Base-by-base conservation (phyloP, 345 rosid genomes). In the Euphorbia pulcherrima region DNA sequence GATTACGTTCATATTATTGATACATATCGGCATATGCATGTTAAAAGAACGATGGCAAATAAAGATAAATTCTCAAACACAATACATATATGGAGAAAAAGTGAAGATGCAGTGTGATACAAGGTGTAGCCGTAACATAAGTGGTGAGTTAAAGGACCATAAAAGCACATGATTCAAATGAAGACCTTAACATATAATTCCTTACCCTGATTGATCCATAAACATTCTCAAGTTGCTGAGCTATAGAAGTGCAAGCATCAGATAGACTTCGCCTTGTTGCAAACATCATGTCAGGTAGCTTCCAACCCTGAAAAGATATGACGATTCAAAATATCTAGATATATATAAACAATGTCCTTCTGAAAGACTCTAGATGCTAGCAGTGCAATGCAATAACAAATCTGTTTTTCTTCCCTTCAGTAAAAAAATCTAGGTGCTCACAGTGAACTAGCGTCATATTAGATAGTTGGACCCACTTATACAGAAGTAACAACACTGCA, bases 281-380 rank as follows among this genome's bases (percentile, higher is more conserved):
- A 83, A 94, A 94, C 96, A 84, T 91, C 83, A 94, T 71, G 83
- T 94, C 93, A 57, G 95, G 90, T 84, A 94, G 90, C 65, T 87
- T 88, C 92, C 92, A 94, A 2, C 99, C 99, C 97, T 94, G 80
- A 62, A 60, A 74, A 46, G 27, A 65, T 69, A 73, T 26, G 53
- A 29, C 24, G 12, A 65, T 62, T 37, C 59, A 70, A 5, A 53
- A 44, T 17, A 65, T 2, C 3, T 33, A 33, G 3, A 33, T 33
- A 33, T 33, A 33, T 33, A 33, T 33, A 33, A 33, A 70, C 16
- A 23, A 26, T 44, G 13, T 44, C 21, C 44, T 30, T 51, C 72
- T 64, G 54, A 54, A 58, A 72, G 26, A 60, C 64, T 40, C 30
- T 21, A 20, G n/a, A n/a, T n/a, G n/a, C n/a, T n/a, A n/a, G n/a